phyloP scores from a whole-genome alignment of 805 yeast genomes.

The Yamadazyma olivae region DNA sequence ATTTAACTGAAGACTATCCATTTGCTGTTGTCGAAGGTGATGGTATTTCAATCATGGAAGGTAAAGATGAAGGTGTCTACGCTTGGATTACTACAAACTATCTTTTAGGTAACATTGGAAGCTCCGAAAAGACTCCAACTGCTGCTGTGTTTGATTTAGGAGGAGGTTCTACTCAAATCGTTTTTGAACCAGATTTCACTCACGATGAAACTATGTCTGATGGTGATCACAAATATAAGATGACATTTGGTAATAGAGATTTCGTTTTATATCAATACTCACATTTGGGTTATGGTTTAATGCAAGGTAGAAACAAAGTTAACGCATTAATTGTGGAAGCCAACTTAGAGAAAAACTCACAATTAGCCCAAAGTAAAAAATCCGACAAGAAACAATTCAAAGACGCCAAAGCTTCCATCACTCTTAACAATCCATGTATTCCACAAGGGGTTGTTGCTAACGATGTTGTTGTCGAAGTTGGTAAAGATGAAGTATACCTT shows the following conservation, averaged over 20 bases:
- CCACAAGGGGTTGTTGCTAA: constrained; percentile 71
- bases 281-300: constrained; percentile 93
- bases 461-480: constrained; percentile 58
- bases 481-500: constrained; percentile 39
- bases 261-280: constrained; percentile 89
- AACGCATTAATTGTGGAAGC: constrained; percentile 61
- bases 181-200: constrained; percentile 84
- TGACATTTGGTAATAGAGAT: constrained; percentile 76
- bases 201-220: constrained; percentile 63
- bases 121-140: constrained; percentile 71
- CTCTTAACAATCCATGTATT: constrained; percentile 77
- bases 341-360: constrained; percentile 31
- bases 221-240: constrained; percentile 84
- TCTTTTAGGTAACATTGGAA: constrained; percentile 89
- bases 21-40: constrained; percentile 86
- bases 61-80: constrained; percentile 95
- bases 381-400: constrained; percentile 24
- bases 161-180: constrained; percentile 98
- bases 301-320: constrained; percentile 87
- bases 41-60: constrained; percentile 92
- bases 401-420: constrained; percentile 35
- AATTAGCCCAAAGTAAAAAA: constrained; percentile 19
- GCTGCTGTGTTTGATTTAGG: constrained; percentile 98
- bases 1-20: constrained; percentile 79
- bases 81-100: constrained; percentile 99